Percentiles rank a stretch among this genome's conserved stretches.
These are phyloP conservation scores for Nitzschia sp. DNA, from an alignment of 108 stramenopile genomes.

Conservation along the genomic window DNA sequence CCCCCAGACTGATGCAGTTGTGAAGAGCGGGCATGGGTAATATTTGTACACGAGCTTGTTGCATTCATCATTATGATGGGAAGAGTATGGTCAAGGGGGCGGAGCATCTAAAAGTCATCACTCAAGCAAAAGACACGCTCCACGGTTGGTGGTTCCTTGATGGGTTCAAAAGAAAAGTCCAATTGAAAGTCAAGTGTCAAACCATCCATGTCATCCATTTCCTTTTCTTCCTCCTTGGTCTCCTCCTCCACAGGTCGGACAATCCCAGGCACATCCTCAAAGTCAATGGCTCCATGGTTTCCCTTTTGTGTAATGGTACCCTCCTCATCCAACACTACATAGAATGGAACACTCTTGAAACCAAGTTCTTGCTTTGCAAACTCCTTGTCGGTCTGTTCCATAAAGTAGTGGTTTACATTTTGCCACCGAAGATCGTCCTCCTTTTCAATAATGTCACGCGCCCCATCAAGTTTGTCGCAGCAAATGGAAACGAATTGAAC, in stretches of 20 bases:
- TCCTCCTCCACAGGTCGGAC: slow-evolving; percentile 20
- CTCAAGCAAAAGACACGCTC: slow-evolving; percentile 17
- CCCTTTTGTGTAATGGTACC: slow-evolving; percentile 78
- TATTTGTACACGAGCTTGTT: too few species aligned
- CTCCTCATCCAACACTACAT: slow-evolving; percentile 73
- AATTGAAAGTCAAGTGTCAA: slow-evolving; percentile 23
- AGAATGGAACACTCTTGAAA: slow-evolving; percentile 81
- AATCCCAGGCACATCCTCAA: slow-evolving; percentile 49
- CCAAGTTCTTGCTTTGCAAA: slow-evolving; percentile 70
- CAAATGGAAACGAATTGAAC: slow-evolving; percentile 80
- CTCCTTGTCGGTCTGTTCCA: slow-evolving; percentile 75
- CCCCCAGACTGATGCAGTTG: too few species aligned
- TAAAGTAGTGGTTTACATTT: slow-evolving; percentile 73
- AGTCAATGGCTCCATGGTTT: slow-evolving; percentile 60
- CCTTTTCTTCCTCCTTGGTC: slow-evolving; percentile 6
- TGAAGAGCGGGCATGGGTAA: too few species aligned
- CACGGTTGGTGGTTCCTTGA: slow-evolving; percentile 13
- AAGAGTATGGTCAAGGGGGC: too few species aligned
- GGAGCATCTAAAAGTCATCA: slow-evolving; percentile 17
- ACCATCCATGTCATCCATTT: slow-evolving; percentile 16
- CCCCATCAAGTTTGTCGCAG: slow-evolving; percentile 80
- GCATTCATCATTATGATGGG: too few species aligned
- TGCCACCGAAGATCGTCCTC: slow-evolving; percentile 71
- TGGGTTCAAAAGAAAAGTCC: slow-evolving; percentile 13
- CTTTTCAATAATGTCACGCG: slow-evolving; percentile 79